Evolutionary conservation across 352 stramenopile genomes (phyloP).

Genomic region (Phytophthora sp.): DNA sequence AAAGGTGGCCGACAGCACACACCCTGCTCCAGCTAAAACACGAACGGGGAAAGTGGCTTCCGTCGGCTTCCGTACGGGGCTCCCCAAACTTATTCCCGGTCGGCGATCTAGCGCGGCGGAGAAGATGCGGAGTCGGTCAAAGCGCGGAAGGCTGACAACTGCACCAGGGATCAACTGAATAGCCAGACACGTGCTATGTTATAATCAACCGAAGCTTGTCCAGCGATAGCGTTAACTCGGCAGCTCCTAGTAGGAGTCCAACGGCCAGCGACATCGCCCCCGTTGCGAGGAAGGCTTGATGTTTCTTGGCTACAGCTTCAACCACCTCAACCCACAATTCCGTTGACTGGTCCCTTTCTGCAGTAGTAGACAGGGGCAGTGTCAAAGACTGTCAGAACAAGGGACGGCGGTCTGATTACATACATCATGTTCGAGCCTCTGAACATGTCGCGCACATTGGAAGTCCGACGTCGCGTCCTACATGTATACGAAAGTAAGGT

Average conservation of each 20-base stretch:
- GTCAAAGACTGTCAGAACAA: too few species aligned
- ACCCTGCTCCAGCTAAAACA: neutral
- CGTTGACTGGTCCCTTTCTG: too few species aligned
- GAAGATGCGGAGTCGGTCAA: constrained; percentile 32
- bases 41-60: neutral
- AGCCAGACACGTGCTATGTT: too few species aligned
- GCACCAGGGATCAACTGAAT: neutral
- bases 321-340: too few species aligned
- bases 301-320: too few species aligned
- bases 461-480: neutral
- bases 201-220: too few species aligned
- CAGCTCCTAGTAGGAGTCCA: too few species aligned
- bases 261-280: too few species aligned
- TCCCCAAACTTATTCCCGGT: constrained; percentile 22
- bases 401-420: constrained; percentile 5
- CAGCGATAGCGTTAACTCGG: too few species aligned
- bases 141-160: neutral
- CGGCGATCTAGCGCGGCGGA: constrained; percentile 37
- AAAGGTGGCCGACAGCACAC: neutral
- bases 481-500: neutral
- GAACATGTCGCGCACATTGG: constrained; percentile 4
- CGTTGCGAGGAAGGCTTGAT: too few species aligned
- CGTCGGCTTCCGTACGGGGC: constrained; percentile 7
- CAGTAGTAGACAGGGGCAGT: too few species aligned
- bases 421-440: too few species aligned